Evolutionary conservation across 495 filamentous ascomycete genomes (phyloP), one percentile per base, ranked within the genome.

Genomic region (Lentithecium fluviatile): DNA sequence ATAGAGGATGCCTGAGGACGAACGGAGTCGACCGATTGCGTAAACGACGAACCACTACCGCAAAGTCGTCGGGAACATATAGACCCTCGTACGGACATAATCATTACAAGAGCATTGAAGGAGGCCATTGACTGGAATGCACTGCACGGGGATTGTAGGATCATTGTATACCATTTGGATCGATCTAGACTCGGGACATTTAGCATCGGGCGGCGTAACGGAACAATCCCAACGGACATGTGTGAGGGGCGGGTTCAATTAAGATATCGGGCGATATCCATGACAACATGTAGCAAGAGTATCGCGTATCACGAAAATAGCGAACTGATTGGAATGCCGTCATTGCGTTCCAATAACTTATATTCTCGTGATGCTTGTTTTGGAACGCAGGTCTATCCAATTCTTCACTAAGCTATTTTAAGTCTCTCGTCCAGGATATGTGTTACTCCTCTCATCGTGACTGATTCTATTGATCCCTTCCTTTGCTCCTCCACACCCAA

Each of bases 1-100:
- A 20, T 46, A 63, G 68, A 50, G 70, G 32, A 67, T 71, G 69
- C 65, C 65, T 17, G 58, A 54, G 46, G 68, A 74, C 42, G 72
- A 73, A 29, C 46, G 59, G 40, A 65, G 60, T 52, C 42, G 57
- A 32, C 60, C 60, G 42, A 63, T 70, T 45, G 65, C 60, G 17
- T 67, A 48, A 49, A 40, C 2, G 23, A 19, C n/a, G 19, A 15
- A 26, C n/a, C 6, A 5, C 4, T 23, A 4, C 6, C 13, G 46
- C n/a, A 20, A 23, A 23, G 6, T 19, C 5, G 6, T 5, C 23
- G 23, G n/a, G 34, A 10, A 3, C 6, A 13, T 17, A 52, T 34
- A 6, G 24, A 29, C 3, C 17, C 2, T 52, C 11, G 7, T 6
- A 49, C 46, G 3, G 10, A 10, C 12, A 15, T 49, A 52, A 6